Evolutionary conservation across 2,329 filamentous ascomycete species (phyloP).

Genomic region (Microsporum ferrugineum): DNA sequence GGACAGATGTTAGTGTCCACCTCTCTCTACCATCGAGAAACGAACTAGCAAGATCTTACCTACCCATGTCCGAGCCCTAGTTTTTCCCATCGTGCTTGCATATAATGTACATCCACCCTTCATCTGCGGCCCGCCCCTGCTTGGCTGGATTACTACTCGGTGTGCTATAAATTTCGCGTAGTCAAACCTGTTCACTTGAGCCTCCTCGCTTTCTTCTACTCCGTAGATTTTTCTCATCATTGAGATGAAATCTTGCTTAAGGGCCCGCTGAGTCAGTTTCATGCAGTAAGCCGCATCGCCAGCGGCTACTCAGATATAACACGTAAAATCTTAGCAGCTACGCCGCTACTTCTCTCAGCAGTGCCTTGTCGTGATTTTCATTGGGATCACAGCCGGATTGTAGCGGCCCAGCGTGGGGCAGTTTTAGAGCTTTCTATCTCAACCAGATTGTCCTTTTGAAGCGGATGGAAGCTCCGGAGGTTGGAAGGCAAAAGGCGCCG

Average conservation of each 20-base stretch:
- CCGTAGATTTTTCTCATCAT: neutral
- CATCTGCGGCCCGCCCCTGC: slow-evolving; percentile 1
- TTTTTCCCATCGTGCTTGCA: neutral
- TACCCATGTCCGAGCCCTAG: neutral
- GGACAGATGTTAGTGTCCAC: neutral
- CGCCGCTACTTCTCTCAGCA: neutral
- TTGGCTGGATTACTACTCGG: neutral
- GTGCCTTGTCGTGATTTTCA: slow-evolving; percentile 1
- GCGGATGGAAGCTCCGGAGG: neutral
- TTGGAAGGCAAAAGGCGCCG: neutral
- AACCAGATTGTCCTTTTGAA: neutral
- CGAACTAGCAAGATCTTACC: slow-evolving; percentile 2
- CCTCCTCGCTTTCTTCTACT: neutral
- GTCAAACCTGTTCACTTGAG: neutral
- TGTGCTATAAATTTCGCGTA: neutral
- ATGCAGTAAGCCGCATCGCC: neutral
- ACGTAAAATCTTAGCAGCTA: neutral
- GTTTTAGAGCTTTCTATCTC: neutral
- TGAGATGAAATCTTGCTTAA: neutral
- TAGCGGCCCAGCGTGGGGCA: slow-evolving; percentile 1
- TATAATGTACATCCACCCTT: neutral
- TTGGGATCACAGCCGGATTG: neutral
- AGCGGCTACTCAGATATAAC: neutral
- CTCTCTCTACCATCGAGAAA: neutral
- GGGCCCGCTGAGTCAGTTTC: neutral